Evolutionary conservation across 1,284 basidiomycete species (phyloP).

Genomic region (Blastosporella zonata): DNA sequence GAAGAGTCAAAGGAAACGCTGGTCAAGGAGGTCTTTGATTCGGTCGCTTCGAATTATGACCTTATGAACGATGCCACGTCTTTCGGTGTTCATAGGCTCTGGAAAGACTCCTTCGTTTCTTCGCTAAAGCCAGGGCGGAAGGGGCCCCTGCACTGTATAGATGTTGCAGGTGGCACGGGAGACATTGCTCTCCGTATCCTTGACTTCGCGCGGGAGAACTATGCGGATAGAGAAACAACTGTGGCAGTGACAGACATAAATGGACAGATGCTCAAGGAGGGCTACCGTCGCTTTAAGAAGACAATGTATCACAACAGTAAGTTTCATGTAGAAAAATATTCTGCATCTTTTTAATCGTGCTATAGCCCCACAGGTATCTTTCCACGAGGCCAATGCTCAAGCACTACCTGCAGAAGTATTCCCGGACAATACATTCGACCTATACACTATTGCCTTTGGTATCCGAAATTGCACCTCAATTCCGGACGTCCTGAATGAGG

Average conservation of each 20-base stretch:
- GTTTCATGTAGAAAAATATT: conserved; percentile 28
- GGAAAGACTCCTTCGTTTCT: conserved; percentile 94
- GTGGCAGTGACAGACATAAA: conserved; percentile 97
- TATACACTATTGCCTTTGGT: conserved; percentile 99
- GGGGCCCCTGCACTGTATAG: conserved; percentile 79
- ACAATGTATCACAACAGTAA: conserved; percentile 96
- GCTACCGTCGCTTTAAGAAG: conserved; percentile 86
- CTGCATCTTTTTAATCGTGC: conserved; percentile 12
- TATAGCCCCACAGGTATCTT: conserved; percentile 88
- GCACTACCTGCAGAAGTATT: conserved; percentile 66
- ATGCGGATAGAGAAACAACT: conserved; percentile 84
- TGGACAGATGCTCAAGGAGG: conserved; percentile 92
- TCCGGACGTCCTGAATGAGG: conserved; percentile 85
- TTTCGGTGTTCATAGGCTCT: conserved; percentile 92
- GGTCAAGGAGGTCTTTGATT: conserved; percentile 93
- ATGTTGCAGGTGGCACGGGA: conserved; percentile 97
- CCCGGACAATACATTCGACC: conserved; percentile 81
- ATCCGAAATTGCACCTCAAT: conserved; percentile 98
- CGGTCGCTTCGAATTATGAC: conserved; percentile 95
- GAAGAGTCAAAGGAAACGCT: conserved; percentile 75
- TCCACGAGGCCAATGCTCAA: conserved; percentile 95
- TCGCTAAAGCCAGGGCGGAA: conserved; percentile 76
- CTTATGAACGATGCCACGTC: conserved; percentile 99
- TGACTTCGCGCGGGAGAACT: conserved; percentile 87
- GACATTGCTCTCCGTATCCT: conserved; percentile 96